These are phyloP conservation scores for Paracorniculantispora psalliotae DNA, from an alignment of 2,329 filamentous ascomycete genomes.

Conservation along the genomic window DNA sequence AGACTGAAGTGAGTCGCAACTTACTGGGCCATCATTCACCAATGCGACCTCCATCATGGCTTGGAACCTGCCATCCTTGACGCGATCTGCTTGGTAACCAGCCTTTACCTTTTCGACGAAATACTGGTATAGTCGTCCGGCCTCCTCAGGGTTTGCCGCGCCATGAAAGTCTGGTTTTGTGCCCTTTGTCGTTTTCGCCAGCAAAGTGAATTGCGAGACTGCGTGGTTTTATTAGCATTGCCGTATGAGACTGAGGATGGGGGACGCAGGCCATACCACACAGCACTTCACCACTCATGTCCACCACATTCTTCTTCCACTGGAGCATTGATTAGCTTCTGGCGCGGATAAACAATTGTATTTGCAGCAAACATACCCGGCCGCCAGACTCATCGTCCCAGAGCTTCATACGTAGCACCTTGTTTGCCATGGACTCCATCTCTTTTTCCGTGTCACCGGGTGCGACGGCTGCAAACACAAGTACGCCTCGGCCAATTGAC, in stretches of 20 bases:
- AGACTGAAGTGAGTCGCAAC: slow-evolving; percentile 10
- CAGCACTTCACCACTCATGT: slow-evolving; percentile 87
- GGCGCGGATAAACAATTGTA: slow-evolving; percentile 17
- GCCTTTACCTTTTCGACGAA: slow-evolving; percentile 74
- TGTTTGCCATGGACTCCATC: slow-evolving; percentile 74
- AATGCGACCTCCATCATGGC: slow-evolving; percentile 98
- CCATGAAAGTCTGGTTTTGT: slow-evolving; percentile 94
- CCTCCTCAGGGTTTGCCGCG: slow-evolving; percentile 72
- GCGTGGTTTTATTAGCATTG: not conserved
- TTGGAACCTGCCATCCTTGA: slow-evolving; percentile 95
- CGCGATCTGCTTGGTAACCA: slow-evolving; percentile 65
- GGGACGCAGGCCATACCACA: slow-evolving; percentile 60
- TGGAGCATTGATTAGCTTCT: slow-evolving; percentile 31
- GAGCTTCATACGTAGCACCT: slow-evolving; percentile 83
- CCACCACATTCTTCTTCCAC: slow-evolving; percentile 88
- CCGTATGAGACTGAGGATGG: not conserved
- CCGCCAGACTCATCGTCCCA: slow-evolving; percentile 79
- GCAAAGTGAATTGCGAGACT: slow-evolving; percentile 96
- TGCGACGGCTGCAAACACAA: slow-evolving; percentile 88
- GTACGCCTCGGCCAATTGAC: slow-evolving; percentile 80
- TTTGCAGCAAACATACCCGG: slow-evolving; percentile 43
- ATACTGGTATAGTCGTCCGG: slow-evolving; percentile 74
- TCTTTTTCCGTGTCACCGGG: slow-evolving; percentile 89
- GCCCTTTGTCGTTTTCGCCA: slow-evolving; percentile 91
- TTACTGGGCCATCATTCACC: slow-evolving; percentile 75